Evolutionary conservation across 2,329 filamentous ascomycete species (phyloP).

Genomic region (Pyrenochaeta sp.): DNA sequence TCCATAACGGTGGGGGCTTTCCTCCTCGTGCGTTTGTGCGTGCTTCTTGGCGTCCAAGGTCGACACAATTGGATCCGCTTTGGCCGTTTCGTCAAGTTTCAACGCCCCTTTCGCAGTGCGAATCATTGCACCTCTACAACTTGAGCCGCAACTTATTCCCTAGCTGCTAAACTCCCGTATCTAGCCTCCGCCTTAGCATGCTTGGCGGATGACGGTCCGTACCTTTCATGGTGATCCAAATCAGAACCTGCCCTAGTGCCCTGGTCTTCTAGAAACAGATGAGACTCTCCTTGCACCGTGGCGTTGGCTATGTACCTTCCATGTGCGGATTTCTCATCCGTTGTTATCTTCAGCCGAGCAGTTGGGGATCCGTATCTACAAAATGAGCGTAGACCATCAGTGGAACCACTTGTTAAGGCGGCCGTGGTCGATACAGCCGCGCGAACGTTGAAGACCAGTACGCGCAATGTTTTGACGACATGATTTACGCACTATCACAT

Average conservation of each 20-base stretch:
- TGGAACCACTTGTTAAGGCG: not conserved
- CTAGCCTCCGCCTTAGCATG: slow-evolving; percentile 20
- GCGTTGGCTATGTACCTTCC: slow-evolving; percentile 5
- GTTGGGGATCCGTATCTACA: not conserved
- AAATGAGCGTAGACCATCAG: not conserved
- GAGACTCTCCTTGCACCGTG: slow-evolving; percentile 20
- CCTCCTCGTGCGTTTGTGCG: slow-evolving; percentile 34
- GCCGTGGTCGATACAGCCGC: not conserved
- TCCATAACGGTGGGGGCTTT: slow-evolving; percentile 35
- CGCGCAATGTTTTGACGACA: not conserved
- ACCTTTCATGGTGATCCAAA: slow-evolving; percentile 15
- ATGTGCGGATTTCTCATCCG: not conserved
- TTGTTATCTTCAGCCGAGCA: not conserved
- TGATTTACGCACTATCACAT: not conserved
- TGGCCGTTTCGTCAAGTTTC: slow-evolving; percentile 48
- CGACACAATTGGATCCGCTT: slow-evolving; percentile 42
- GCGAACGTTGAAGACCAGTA: not conserved
- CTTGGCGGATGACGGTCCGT: slow-evolving; percentile 24
- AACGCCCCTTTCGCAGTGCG: slow-evolving; percentile 31
- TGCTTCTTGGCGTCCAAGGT: slow-evolving; percentile 40
- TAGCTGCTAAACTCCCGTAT: slow-evolving; percentile 28
- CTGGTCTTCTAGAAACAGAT: slow-evolving; percentile 1
- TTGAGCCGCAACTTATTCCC: slow-evolving; percentile 38
- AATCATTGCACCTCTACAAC: slow-evolving; percentile 22
- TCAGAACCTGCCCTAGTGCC: slow-evolving; percentile 3